Conservation (phyloP, 169 alveolate genomes). For the Plasmodium cynomolgi region DNA sequence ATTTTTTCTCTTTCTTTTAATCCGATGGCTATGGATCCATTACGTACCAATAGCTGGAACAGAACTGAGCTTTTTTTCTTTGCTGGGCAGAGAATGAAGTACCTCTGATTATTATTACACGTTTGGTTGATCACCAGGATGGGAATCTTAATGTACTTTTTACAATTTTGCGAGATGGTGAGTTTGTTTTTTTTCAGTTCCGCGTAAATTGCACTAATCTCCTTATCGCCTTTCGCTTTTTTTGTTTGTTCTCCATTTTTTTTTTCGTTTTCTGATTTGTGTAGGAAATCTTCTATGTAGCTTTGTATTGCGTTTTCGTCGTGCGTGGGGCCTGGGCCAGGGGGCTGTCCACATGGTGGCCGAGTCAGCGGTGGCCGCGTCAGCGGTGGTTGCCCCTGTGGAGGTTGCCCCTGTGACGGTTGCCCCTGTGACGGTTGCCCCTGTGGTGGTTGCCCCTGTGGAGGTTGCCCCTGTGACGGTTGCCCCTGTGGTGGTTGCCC, state of each 20-base stretch:
- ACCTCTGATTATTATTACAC: constrained; percentile 39
- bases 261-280: background rate
- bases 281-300: constrained; percentile 7
- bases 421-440: too few relatives aligned
- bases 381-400: too few relatives aligned
- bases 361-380: too few relatives aligned
- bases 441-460: too few relatives aligned
- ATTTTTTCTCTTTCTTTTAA: constrained; percentile 71
- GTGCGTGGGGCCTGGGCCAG: background rate
- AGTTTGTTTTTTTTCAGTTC: constrained; percentile 45
- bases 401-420: too few relatives aligned
- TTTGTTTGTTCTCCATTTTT: background rate
- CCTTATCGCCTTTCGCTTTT: background rate
- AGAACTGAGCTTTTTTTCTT: constrained; percentile 58
- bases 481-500: too few relatives aligned
- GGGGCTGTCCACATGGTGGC: too few relatives aligned
- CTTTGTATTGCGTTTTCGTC: constrained; percentile 8
- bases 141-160: constrained; percentile 52
- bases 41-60: constrained; percentile 44
- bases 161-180: constrained; percentile 3
- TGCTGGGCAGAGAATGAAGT: constrained; percentile 61
- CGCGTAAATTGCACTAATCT: background rate
- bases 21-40: constrained; percentile 73
- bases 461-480: too few relatives aligned
- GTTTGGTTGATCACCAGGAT: constrained; percentile 51